Base-by-base conservation (phyloP, 2,329 filamentous ascomycete species). In the Sporothrix phasma region DNA sequence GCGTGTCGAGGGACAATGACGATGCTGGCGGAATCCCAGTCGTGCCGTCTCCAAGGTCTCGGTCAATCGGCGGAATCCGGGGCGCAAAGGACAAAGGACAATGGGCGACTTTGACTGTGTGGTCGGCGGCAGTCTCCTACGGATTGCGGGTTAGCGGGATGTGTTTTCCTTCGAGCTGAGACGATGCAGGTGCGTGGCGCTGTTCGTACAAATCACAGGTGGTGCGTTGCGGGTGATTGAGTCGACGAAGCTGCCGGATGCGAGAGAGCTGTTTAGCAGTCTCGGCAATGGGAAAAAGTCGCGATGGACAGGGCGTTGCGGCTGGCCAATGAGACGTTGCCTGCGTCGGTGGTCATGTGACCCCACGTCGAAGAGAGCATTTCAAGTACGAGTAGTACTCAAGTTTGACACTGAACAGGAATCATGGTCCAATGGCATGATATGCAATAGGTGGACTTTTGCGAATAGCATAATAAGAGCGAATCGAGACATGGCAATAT, bases 261-360 rank as follows among this genome's bases (percentile, higher is more conserved):
- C 17, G 39, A 43, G 54, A 43, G 54, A 59, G 39, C 56, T 59
- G 56, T 59, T 59, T 34, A 45, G 17, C 56, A 45, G 22, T 26
- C 37, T 58, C 54, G 37, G 24, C 37, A 43, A 45, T 31, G 56
- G 31, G 19, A 45, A 58, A 59, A 59, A 59, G 56, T 59, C 56
- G 56, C 56, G 56, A 59, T 59, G 45, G 56, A 59, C 56, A 45
- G 39, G n/a, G 39, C 39, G 39, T 45, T 45, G 39, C 39, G 17
- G 56, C 56, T 59, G n/a, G 56, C 56, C 56, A 59, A 59, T 59
- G 39, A 59, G 56, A 46, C 3, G 24, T 3, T 17, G 24, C 0
- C 39, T 19, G 15, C 39, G 19, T 45, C 56, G 8, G 39, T 59
- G 26, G 56, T 59, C 56, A 59, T 59, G 56, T 59, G 56, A 59